phyloP scores from a whole-genome alignment of 257 asterid genomes.

The Haberlea rhodopensis region DNA sequence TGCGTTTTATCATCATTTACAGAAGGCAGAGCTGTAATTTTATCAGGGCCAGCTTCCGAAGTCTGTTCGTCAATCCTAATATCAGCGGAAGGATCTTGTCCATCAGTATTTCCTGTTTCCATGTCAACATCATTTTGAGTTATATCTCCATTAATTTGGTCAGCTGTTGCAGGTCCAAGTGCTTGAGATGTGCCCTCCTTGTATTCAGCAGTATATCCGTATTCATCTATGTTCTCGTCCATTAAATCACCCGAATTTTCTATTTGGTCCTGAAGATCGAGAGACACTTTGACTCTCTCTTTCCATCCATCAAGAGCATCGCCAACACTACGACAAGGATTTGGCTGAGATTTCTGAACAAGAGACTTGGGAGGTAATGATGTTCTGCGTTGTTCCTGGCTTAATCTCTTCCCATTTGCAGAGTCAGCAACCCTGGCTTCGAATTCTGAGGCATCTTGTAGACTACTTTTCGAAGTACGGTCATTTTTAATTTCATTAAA shows the following conservation, averaged over 20 bases:
- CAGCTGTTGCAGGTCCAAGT: slow-evolving; percentile 91
- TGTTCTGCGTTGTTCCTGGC: slow-evolving; percentile 39
- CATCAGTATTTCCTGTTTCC: slow-evolving; percentile 36
- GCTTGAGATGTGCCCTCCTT: slow-evolving; percentile 91
- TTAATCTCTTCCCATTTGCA: slow-evolving; percentile 42
- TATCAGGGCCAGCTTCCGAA: slow-evolving; percentile 45
- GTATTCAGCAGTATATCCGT: slow-evolving; percentile 80
- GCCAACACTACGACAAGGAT: slow-evolving; percentile 86
- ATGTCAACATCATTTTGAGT: slow-evolving; percentile 51
- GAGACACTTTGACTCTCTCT: slow-evolving; percentile 82
- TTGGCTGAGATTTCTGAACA: slow-evolving; percentile 54
- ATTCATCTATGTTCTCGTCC: slow-evolving; percentile 76
- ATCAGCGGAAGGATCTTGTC: slow-evolving; percentile 41
- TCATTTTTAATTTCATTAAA: slow-evolving; percentile 42
- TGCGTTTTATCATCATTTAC: slow-evolving; percentile 33
- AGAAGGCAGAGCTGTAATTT: slow-evolving; percentile 33
- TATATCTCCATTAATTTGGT: slow-evolving; percentile 59
- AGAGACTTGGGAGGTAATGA: slow-evolving; percentile 48
- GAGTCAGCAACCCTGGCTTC: slow-evolving; percentile 57
- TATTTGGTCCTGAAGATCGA: slow-evolving; percentile 53
- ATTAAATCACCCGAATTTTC: slow-evolving; percentile 46
- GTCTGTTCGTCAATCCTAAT: slow-evolving; percentile 47
- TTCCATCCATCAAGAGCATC: slow-evolving; percentile 96
- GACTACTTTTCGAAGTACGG: slow-evolving; percentile 58
- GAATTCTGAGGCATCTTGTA: slow-evolving; percentile 50